Percentiles rank a stretch among this genome's conserved stretches.
Evolutionary conservation across 805 yeast genomes (phyloP).

Genomic region (Kodamaea nitidulidarum): DNA sequence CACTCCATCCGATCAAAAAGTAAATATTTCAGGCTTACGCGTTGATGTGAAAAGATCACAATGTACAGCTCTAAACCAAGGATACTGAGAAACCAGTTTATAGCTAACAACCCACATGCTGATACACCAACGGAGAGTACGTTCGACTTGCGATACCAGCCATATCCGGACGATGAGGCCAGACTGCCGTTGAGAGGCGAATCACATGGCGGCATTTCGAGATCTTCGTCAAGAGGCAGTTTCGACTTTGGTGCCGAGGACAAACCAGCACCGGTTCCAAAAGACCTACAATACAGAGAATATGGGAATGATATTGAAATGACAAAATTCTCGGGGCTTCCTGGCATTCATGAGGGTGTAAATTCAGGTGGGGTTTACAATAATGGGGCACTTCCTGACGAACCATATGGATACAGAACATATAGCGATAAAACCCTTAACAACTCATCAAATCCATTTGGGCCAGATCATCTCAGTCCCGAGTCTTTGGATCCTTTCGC

Average conservation of each 20-base stretch:
- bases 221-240: background rate
- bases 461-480: background rate
- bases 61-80: slow-evolving; percentile 3
- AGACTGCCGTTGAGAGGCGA: slow-evolving; percentile 2
- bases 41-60: background rate
- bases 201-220: background rate
- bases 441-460: slow-evolving; percentile 5
- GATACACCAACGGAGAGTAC: slow-evolving; percentile 4
- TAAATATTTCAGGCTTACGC: too few species aligned
- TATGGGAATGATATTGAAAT: slow-evolving; percentile 7
- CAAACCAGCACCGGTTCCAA: background rate
- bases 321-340: too few species aligned
- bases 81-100: slow-evolving; percentile 5
- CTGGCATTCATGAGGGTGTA: too few species aligned
- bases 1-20: too few species aligned
- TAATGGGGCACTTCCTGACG: too few species aligned
- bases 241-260: background rate
- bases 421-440: too few species aligned
- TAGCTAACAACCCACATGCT: slow-evolving; percentile 4
- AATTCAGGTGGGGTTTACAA: too few species aligned
- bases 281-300: background rate
- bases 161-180: slow-evolving; percentile 2
- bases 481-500: slow-evolving; percentile 1
- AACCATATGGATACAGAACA: too few species aligned
- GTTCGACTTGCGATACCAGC: background rate